Base-by-base conservation (phyloP, 1,284 basidiomycete genomes). In the Dichomitus squalens region DNA sequence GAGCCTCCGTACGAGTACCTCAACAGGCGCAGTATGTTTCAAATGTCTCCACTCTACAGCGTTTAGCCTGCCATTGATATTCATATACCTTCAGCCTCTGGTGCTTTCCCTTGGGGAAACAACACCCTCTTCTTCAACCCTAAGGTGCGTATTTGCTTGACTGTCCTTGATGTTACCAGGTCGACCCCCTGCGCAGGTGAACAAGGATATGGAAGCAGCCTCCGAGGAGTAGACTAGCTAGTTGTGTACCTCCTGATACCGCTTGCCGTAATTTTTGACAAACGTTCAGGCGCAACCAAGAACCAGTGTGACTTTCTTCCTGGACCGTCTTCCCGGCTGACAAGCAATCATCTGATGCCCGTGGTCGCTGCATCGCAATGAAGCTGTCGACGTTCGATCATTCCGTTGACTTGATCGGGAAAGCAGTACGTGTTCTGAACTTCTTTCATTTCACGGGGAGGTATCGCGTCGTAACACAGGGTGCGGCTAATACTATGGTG, bases 71-170 rank as follows among this genome's bases (percentile, higher is more conserved):
- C 7, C 46, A 7, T 8, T 12, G 4, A 16, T 25, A 11, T 20
- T 9, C 12, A 20, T 31, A 31, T 6, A 31, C 29, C 29, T 11
- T 31, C 29, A 90, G 76, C 87, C 4, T 23, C 27, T 27, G 64
- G 64, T 18, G 54, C 89, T 35, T 93, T 82, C 80, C 90, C 92
- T 9, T 93, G 92, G 91, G 92, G 92, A 38, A 73, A 66, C 67
- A 92, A 93, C 81, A 81, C 82, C 21, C 79, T 93, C 14, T 94
- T 94, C 82, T 94, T 83, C 77, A 93, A 92, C 73, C 72, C 85
- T 48, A 77, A 84, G 64, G 91, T 90, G 68, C 35, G 84, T 72
- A 23, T 21, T 14, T 0, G 3, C 3, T 9, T 33, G 12, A 8
- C 4, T 3, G 1, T 12, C 2, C n/a, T 2, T 14, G 18, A 7